Evolutionary conservation across 345 rosid genomes (phyloP).

Genomic region (Rubroshorea leprosula): DNA sequence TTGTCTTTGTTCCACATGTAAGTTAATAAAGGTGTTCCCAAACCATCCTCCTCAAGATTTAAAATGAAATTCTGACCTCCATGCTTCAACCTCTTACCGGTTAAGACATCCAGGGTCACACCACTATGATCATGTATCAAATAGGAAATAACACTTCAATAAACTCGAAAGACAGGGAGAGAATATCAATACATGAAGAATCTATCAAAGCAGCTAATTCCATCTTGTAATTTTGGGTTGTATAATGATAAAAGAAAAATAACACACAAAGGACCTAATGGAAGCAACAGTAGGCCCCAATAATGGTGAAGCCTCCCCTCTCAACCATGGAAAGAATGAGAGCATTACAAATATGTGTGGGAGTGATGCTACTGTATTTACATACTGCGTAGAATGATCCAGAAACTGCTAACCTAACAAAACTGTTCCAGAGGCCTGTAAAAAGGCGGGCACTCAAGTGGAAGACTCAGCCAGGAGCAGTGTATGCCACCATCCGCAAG

Average conservation of each 20-base stretch:
- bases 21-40: too few species aligned
- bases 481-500: neutral
- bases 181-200: too few species aligned
- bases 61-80: too few species aligned
- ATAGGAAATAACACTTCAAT: too few species aligned
- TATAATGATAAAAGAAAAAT: neutral
- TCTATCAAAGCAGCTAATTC: neutral
- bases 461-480: neutral
- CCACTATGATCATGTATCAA: too few species aligned
- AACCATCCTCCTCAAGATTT: too few species aligned
- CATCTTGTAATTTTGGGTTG: neutral
- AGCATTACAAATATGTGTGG: neutral
- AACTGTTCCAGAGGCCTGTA: constrained; percentile 37
- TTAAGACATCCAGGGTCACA: too few species aligned
- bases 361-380: neutral
- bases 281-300: neutral
- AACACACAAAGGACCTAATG: too few species aligned
- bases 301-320: neutral
- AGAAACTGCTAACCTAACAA: constrained; percentile 14
- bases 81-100: too few species aligned
- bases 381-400: neutral
- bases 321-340: neutral
- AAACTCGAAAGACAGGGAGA: too few species aligned
- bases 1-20: too few species aligned
- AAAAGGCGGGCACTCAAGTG: constrained; percentile 28